Conservation (phyloP, 108 stramenopile species). For the Skeletonema marinoi region DNA sequence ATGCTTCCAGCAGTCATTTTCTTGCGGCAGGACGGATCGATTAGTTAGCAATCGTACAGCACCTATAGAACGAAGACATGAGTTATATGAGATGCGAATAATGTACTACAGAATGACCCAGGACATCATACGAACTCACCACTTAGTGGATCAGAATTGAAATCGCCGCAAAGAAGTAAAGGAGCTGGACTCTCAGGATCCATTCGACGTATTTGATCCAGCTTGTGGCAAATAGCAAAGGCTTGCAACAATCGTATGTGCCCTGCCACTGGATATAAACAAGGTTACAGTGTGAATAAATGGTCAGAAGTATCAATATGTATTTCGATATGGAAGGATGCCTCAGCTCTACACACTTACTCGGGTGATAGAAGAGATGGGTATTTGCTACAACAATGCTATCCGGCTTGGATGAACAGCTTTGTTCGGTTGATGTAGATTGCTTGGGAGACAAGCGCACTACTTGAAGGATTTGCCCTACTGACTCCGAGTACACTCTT, state of each 20-base stretch:
- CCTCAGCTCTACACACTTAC: too few relatives aligned
- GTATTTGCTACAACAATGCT: conserved; percentile 65
- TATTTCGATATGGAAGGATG: background rate
- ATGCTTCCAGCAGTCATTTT: conserved; percentile 61
- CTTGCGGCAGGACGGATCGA: conserved; percentile 40
- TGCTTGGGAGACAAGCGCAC: conserved; percentile 31
- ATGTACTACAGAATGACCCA: background rate
- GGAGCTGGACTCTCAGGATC: conserved; percentile 12
- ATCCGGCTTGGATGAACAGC: conserved; percentile 8
- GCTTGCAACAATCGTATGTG: conserved; percentile 75
- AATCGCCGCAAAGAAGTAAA: conserved; percentile 45
- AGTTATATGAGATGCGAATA: background rate
- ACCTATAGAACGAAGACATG: background rate
- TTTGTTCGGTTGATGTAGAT: background rate
- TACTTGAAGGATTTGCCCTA: conserved; percentile 65
- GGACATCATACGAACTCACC: conserved; percentile 20
- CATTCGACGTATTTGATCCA: conserved; percentile 49
- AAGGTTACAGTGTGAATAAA: background rate
- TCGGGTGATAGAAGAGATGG: conserved; percentile 80
- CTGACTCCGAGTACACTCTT: conserved; percentile 41
- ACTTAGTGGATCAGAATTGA: conserved; percentile 60
- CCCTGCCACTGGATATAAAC: background rate
- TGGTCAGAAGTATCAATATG: background rate
- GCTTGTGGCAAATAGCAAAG: conserved; percentile 51
- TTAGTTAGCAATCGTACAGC: conserved; percentile 51